phyloP scores from a whole-genome alignment of 345 rosid genomes.

The Gossypium australe region DNA sequence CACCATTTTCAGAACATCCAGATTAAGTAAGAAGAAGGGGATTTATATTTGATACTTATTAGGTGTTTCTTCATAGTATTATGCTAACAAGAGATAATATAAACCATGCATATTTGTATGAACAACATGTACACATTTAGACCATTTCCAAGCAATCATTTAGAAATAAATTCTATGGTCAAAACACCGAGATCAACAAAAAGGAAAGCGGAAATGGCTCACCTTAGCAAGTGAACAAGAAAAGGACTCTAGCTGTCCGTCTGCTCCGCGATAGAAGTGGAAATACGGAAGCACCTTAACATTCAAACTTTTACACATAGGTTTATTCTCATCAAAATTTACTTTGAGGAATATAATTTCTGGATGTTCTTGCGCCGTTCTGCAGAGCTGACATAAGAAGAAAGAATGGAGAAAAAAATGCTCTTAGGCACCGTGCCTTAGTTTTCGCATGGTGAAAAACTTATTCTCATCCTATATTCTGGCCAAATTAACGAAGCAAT shows the following conservation, averaged over 20 bases:
- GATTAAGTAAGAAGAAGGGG: not conserved
- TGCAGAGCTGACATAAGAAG: conserved; percentile 58
- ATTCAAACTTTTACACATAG: conserved; percentile 86
- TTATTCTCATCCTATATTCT: not conserved
- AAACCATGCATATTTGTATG: not conserved
- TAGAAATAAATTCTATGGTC: not conserved
- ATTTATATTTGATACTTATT: not conserved
- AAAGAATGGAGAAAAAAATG: not conserved
- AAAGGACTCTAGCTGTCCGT: conserved; percentile 85
- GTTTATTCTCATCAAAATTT: conserved; percentile 85
- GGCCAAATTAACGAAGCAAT: not conserved
- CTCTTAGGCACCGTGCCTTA: not conserved
- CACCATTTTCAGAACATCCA: not conserved
- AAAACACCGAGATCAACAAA: not conserved
- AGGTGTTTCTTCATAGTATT: not conserved
- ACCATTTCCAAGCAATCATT: not conserved
- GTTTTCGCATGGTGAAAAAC: not conserved
- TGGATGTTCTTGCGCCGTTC: conserved; percentile 66
- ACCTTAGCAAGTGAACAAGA: conserved; percentile 93
- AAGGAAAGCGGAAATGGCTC: conserved; percentile 7
- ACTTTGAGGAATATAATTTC: conserved; percentile 81
- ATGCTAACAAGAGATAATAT: not conserved
- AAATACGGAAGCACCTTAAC: conserved; percentile 85
- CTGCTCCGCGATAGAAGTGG: conserved; percentile 78
- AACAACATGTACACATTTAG: not conserved